Base-by-base conservation (phyloP, 108 stramenopile genomes). In the Cyclostephanos invisitatus region DNA sequence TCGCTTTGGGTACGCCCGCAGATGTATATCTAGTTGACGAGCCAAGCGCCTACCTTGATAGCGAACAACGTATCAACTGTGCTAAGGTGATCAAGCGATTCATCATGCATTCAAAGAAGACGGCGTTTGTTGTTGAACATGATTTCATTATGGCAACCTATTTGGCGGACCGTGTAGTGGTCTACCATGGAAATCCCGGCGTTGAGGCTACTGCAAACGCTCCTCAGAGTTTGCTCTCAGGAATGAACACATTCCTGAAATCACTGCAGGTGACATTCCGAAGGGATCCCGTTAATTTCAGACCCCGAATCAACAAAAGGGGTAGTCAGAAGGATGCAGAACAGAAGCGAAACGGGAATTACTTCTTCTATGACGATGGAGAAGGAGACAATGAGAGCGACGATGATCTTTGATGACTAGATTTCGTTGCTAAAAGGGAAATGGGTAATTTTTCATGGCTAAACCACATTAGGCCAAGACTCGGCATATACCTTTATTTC, bases 71-170 rank as follows among this genome's bases (percentile, higher is more conserved):
- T 62, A 97, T 99, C 67, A 95, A 95, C 56, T 96, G 96, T 70
- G 93, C 97, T 63, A 98, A 99, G 91, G 97, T 98, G 32, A 99
- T 99, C 87, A 98, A 98, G 79, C 89, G 98, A 40, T 98, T 97
- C 73, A 96, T 99, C 80, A 96, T 98, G 91, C 98, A 97, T 85
- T 86, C 91, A 44, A 98, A 98, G 91, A 97, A 97, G 84, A 97
- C 97, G 8, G 98, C 98, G 20, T 98, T 98, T 83, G 87, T 99
- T 40, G 97, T 99, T 2, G 98, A 98, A 87, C 98, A 98, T 85
- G 98, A 98, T 86, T 99, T 99, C 84, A 97, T 98, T 83, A 99
- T 99, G 99, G 97, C 97, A 37, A 99, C 98, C 10, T 98, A 98
- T 78, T 91, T 98, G 51, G 97, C 97, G 20, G 98, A 98, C 72